Conservation (phyloP, 768 basidiomycete species). For the Termitomyces sp. region DNA sequence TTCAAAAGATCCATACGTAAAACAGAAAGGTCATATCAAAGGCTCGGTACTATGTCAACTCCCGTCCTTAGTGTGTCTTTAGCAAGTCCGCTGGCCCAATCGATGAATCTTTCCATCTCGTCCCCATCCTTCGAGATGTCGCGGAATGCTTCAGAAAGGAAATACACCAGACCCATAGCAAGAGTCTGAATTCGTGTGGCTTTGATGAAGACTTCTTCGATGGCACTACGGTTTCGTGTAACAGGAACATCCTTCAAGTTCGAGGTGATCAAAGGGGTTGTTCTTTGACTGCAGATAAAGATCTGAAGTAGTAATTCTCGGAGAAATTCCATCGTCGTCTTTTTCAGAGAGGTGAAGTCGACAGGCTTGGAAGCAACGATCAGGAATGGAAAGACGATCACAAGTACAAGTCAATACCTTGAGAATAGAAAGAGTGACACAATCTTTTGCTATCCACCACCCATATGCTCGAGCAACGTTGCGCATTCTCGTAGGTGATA, state of each 20-base stretch:
- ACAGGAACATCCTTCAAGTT: constrained; percentile 31
- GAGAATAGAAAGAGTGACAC: constrained; percentile 67
- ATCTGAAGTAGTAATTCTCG: constrained; percentile 64
- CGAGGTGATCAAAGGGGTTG: constrained; percentile 57
- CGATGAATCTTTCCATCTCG: constrained; percentile 40
- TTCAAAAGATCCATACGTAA: background rate
- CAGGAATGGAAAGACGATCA: background rate
- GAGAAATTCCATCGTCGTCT: constrained; percentile 64
- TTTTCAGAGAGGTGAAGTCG: constrained; percentile 75
- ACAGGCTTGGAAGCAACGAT: constrained; percentile 57
- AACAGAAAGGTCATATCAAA: constrained; percentile 15
- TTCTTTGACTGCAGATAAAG: constrained; percentile 71
- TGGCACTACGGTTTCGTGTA: constrained; percentile 49
- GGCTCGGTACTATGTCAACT: constrained; percentile 46
- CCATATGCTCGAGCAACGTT: constrained; percentile 86
- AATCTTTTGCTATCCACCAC: constrained; percentile 92
- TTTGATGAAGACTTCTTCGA: constrained; percentile 82
- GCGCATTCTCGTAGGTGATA: constrained; percentile 53
- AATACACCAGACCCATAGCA: constrained; percentile 73
- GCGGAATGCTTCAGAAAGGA: constrained; percentile 47
- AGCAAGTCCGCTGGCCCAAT: constrained; percentile 67
- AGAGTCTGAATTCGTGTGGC: constrained; percentile 61
- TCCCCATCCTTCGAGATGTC: constrained; percentile 27
- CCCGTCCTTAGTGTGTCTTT: constrained; percentile 66
- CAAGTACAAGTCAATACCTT: constrained; percentile 55